Percentiles rank a stretch among this genome's conserved stretches.
Evolutionary conservation across 2,329 filamentous ascomycete species (phyloP).

Genomic region (Diaporthe australafricana): DNA sequence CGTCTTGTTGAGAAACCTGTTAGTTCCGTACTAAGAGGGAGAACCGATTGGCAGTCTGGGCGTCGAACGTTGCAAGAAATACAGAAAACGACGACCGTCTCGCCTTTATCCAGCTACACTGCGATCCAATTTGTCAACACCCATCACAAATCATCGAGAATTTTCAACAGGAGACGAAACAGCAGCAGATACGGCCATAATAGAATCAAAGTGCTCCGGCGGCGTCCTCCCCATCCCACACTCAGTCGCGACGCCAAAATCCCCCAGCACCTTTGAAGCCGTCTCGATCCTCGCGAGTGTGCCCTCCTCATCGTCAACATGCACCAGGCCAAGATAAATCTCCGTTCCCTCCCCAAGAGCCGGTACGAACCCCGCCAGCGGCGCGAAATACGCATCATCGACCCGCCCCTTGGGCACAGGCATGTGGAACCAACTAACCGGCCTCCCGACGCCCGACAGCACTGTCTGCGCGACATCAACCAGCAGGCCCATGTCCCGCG

Average conservation of each 20-base stretch:
- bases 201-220: neutral
- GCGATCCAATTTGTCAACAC: too few species aligned
- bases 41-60: neutral
- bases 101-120: neutral
- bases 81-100: too few species aligned
- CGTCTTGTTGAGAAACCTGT: too few species aligned
- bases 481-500: neutral
- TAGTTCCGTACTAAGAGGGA: too few species aligned
- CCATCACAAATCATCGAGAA: neutral
- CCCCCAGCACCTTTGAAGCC: neutral
- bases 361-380: neutral
- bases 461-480: neutral
- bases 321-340: slow-evolving; percentile 9
- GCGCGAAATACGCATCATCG: slow-evolving; percentile 9
- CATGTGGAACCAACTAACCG: slow-evolving; percentile 1
- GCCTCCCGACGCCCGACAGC: neutral
- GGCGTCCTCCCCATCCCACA: slow-evolving; percentile 2
- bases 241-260: slow-evolving; percentile 12
- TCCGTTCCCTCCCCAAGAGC: neutral
- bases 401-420: slow-evolving; percentile 19
- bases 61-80: too few species aligned
- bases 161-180: neutral
- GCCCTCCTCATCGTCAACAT: slow-evolving; percentile 11
- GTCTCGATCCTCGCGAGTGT: neutral
- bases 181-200: slow-evolving; percentile 1